Evolutionary conservation across 139 green algal species (phyloP).

Genomic region (Auxenochlorella pyrenoidosa): DNA sequence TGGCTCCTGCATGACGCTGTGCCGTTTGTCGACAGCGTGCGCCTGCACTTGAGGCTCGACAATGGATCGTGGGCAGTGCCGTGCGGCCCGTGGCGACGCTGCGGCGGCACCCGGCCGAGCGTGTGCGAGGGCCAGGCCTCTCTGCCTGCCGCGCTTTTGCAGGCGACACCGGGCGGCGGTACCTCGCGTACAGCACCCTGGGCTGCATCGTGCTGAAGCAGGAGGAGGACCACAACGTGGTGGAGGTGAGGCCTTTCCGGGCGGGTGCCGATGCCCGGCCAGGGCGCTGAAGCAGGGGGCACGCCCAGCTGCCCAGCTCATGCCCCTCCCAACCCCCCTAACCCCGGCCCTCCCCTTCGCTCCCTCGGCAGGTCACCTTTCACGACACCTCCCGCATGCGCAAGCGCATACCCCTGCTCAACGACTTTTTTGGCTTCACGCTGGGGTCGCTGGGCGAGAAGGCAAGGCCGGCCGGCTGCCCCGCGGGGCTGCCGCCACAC

Average conservation of each 20-base stretch:
- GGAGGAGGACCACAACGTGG: conserved; percentile 63
- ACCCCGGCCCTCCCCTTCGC: neutral
- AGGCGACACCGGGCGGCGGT: conserved; percentile 50
- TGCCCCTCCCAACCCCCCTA: neutral
- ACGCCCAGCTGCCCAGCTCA: neutral
- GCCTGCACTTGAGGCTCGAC: no score
- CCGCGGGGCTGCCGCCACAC: no score
- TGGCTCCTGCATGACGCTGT: neutral
- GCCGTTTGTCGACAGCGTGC: no score
- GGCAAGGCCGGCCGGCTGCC: conserved; percentile 4
- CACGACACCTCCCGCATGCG: conserved; percentile 77
- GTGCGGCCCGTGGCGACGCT: no score
- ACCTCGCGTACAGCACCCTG: conserved; percentile 80
- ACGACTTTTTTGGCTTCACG: conserved; percentile 86
- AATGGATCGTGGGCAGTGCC: no score
- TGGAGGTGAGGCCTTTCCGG: conserved; percentile 64
- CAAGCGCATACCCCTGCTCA: conserved; percentile 79
- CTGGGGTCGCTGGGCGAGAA: conserved; percentile 70
- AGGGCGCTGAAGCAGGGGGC: no score
- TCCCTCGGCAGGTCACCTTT: conserved; percentile 75
- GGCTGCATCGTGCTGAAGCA: conserved; percentile 67
- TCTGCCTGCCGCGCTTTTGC: no score
- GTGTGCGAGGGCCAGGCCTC: no score
- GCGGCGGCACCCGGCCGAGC: no score
- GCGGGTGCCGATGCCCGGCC: neutral